These are phyloP conservation scores for Scedosporium dehoogii DNA, from an alignment of 2,329 filamentous ascomycete genomes.

Conservation along the genomic window DNA sequence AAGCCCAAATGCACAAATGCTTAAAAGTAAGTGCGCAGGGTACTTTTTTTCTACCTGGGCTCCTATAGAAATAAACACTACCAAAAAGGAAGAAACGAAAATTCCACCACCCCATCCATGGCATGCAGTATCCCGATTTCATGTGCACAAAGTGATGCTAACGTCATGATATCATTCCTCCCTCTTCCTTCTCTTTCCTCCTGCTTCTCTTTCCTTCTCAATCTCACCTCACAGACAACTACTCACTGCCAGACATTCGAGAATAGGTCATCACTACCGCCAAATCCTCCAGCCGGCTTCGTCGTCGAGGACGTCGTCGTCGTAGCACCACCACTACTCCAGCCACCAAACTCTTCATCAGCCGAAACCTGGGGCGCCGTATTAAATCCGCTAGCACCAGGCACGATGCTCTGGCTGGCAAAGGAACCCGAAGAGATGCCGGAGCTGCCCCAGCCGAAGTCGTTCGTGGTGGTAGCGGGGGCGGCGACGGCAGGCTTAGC, in stretches of 20 bases:
- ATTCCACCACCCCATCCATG: not conserved
- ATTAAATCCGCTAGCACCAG: conserved; percentile 42
- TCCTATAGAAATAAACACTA: not conserved
- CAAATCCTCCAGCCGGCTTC: conserved; percentile 51
- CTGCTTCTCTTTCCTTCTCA: not conserved
- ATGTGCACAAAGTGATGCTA: not conserved
- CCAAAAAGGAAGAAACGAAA: not conserved
- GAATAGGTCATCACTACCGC: conserved; percentile 76
- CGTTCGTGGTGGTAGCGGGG: conserved; percentile 37
- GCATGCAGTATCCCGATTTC: not conserved
- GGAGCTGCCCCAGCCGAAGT: conserved; percentile 50
- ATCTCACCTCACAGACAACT: not conserved
- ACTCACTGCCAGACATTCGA: conserved; percentile 85
- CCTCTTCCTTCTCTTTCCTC: not conserved
- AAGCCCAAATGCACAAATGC: not conserved
- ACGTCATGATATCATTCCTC: not conserved
- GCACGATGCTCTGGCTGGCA: conserved; percentile 49
- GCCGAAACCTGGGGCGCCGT: conserved; percentile 60
- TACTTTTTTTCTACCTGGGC: not conserved
- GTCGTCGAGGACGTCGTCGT: conserved; percentile 28
- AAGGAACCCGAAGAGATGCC: conserved; percentile 31
- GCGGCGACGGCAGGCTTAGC: conserved; percentile 43
- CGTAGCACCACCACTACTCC: conserved; percentile 62
- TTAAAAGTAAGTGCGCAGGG: not conserved
- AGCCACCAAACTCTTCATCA: conserved; percentile 94